Evolutionary conservation across 768 basidiomycete species (phyloP), one percentile per base, ranked within the genome.

Genomic region (Hericium erinaceus): DNA sequence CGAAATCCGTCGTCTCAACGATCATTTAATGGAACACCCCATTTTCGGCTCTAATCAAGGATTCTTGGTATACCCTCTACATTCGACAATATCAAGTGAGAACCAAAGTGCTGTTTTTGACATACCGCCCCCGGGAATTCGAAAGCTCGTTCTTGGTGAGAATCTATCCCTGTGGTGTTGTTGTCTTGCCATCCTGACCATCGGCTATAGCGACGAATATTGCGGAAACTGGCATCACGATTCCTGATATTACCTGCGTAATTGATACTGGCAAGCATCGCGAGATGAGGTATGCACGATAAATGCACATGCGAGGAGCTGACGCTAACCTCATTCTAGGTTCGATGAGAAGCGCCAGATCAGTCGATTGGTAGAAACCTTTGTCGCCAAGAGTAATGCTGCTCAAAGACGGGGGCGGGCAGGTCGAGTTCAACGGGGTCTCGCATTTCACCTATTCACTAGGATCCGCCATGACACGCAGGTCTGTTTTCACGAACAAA

Each of bases 331-430:
- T 37, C 51, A 1, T 4, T 20, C 22, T 62, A 92, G 89, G 63
- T 98, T 94, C 66, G 95, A 99, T 66, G 95, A 99, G 74, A 98
- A 98, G 71, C 83, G 97, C 13, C 95, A 98, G 66, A 83, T 97
- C 59, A 95, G 92, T 57, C 82, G 93, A 22, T 73, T 99, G 26
- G 80, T 94, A 7, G 94, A 98, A 70, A 92, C 91, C 0, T 98
- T 87, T 65, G 81, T 99, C 50, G 89, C 95, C 5, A 85, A 80
- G 70, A 95, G 91, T 67, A 97, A 97, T 68, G 94, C 94, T 41
- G 79, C 88, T 16, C 94, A 95, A 64, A 75, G 92, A 57, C 82
- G 92, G 53, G 94, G 94, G 41, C 82, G 95, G 59, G 92, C 95
- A 20, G 95, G 95, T 33, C 89, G 95, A 67, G 93, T 97, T 4